phyloP scores from a whole-genome alignment of 148 eudicot species.

The Selenicereus undatus region DNA sequence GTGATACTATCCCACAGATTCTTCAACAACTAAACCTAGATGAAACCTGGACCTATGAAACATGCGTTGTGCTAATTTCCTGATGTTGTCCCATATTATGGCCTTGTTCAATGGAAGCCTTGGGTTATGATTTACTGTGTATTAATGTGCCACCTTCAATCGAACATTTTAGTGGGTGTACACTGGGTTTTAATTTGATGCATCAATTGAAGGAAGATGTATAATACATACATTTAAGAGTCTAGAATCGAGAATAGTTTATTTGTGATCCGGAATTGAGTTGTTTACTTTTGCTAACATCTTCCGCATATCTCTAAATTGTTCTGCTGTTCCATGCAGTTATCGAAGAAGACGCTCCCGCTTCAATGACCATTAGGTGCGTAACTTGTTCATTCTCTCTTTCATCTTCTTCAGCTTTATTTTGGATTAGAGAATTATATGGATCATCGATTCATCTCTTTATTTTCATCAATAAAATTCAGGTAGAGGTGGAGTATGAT shows the following conservation, averaged over 20 bases:
- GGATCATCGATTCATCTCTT: neutral
- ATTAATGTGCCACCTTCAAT: neutral
- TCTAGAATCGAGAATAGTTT: neutral
- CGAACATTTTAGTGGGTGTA: neutral
- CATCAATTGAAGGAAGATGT: neutral
- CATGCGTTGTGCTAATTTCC: too few relatives aligned
- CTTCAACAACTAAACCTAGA: too few relatives aligned
- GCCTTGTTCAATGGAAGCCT: neutral
- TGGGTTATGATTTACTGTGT: neutral
- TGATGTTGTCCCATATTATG: neutral
- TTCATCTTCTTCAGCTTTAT: neutral
- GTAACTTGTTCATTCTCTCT: neutral
- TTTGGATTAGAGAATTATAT: neutral
- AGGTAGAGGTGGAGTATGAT: neutral
- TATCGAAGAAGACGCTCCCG: conserved; percentile 80
- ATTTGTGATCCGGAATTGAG: neutral
- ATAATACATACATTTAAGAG: neutral
- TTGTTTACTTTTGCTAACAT: neutral
- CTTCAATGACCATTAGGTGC: conserved; percentile 67
- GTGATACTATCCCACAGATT: too few relatives aligned
- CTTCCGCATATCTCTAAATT: neutral
- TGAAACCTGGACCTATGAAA: too few relatives aligned
- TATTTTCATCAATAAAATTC: neutral
- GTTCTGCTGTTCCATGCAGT: conserved; percentile 38
- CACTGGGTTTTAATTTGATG: neutral